Base-by-base conservation (phyloP, 352 stramenopile species). In the Phytophthora chlamydospora region DNA sequence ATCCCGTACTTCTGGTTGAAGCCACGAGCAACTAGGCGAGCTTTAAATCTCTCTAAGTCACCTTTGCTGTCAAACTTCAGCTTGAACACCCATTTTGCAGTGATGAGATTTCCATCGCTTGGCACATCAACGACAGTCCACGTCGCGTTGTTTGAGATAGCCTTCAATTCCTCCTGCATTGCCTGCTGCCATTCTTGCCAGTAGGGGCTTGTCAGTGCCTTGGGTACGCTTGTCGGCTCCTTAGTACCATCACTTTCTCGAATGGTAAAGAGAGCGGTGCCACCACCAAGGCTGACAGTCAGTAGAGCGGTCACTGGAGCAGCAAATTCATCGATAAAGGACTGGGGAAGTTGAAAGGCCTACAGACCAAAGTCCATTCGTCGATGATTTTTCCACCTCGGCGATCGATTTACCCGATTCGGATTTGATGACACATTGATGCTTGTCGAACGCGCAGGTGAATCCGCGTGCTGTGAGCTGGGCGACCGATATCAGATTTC, bases 11-110 rank as follows among this genome's bases (percentile, higher is more conserved):
- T 31, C 7, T 48, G 49, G 14, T 29, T 46, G 17, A 58, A 48
- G 12, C 38, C 49, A 27, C 49, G 49, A 13, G 49, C 49, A 11
- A 58, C 38, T 2, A 58, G 16, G 0, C 57, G 27, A 29, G 19
- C 57, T 7, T 61, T 53, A 24, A 61, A 61, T 3, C 41, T 11
- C 35, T 61, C 53, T 0, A 46, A 8, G 2, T 61, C 21, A n/a
- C 53, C 41, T 14, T 27, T 35, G 44, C 11, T 51, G 29, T n/a
- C 44, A 10, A 51, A 31, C 44, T 51, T 39, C 0, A 51, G 10
- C 12, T 38, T 35, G n/a, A 51, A 51, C 13, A 51, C 24, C 44
- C 44, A 51, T 24, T 51, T 51, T 0, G 44, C 6, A 2, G 19
- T 39, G 8, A 51, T 38, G 27, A 39, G 1, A 6, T 51, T 51